Evolutionary conservation across 768 basidiomycete species (phyloP), one percentile per base, ranked within the genome.

Genomic region (Pleurotus cornucopiae): DNA sequence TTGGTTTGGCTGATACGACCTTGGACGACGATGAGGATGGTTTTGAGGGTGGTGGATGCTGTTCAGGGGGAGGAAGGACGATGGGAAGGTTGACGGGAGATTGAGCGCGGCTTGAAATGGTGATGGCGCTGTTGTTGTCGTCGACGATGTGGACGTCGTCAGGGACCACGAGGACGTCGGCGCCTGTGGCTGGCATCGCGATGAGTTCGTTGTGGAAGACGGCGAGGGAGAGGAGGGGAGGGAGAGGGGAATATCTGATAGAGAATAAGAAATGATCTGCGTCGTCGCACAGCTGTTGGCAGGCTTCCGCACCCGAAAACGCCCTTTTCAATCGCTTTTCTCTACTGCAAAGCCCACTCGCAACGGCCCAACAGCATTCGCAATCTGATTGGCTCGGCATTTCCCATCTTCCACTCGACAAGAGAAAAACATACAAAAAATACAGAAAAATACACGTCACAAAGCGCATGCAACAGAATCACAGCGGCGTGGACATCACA

Each of bases 351-450:
- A n/a, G 46, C 48, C 47, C 57, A 34, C 45, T 39, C 55, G 48
- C 46, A 56, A 59, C 47, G 56, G 55, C 55, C 20, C 54, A 55
- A 55, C 60, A 52, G 57, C 61, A 67, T 45, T 12, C n/a, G 49
- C 57, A 0, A 54, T 64, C 63, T 62, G 45, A 73, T 73, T 73
- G 72, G 72, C 59, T 62, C 72, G 71, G 72, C 70, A 46, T 60
- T 69, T 69, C 58, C 72, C 72, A 71, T 71, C 71, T 70, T 72
- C 71, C 68, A 64, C n/a, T 34, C 7, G 30, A 9, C 3, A 34
- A 3, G 7, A 34, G 9, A 34, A 30, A 34, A 34, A 34, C 30
- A 34, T 34, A 34, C 30, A 34, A 11, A 34, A 34, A 34, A 11
- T 34, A 34, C 30, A 11, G 30, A 34, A 34, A 34, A 34, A 11